Conservation (phyloP, 2,329 filamentous ascomycete genomes). For the Neurospora sp. region DNA sequence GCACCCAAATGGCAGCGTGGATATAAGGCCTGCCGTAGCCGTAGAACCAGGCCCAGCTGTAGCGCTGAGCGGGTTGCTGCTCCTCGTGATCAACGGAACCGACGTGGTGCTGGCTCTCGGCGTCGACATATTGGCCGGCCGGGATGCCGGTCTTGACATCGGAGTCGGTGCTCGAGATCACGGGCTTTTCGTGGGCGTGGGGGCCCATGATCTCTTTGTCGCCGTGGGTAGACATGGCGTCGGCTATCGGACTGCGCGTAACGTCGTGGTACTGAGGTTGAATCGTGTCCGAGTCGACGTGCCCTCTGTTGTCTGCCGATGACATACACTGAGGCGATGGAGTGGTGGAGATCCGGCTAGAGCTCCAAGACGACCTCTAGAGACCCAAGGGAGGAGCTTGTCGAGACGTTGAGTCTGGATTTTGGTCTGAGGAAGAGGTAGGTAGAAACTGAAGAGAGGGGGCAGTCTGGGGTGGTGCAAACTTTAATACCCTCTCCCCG, state of each 20-base stretch:
- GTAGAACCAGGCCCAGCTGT: slow-evolving; percentile 2
- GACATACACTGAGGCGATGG: background rate
- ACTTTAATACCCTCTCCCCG: background rate
- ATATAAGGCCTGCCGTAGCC: background rate
- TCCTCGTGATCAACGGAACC: slow-evolving; percentile 11
- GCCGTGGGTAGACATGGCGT: background rate
- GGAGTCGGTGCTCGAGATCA: background rate
- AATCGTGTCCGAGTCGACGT: background rate
- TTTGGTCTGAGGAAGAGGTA: background rate
- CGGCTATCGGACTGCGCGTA: background rate
- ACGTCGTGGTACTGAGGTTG: background rate
- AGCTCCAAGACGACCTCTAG: background rate
- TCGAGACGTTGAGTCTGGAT: background rate
- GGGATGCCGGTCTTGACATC: background rate
- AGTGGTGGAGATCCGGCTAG: background rate
- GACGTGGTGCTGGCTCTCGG: slow-evolving; percentile 5
- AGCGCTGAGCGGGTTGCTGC: background rate
- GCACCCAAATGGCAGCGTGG: slow-evolving; percentile 4
- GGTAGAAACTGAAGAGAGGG: background rate
- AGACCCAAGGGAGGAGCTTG: background rate
- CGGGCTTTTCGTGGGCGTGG: background rate
- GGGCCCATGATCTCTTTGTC: background rate
- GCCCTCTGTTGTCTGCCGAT: background rate
- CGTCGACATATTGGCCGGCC: background rate
- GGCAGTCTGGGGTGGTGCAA: background rate